These are phyloP conservation scores for Aspergillus unguis DNA, from an alignment of 2,329 filamentous ascomycete species.

Conservation along the genomic window DNA sequence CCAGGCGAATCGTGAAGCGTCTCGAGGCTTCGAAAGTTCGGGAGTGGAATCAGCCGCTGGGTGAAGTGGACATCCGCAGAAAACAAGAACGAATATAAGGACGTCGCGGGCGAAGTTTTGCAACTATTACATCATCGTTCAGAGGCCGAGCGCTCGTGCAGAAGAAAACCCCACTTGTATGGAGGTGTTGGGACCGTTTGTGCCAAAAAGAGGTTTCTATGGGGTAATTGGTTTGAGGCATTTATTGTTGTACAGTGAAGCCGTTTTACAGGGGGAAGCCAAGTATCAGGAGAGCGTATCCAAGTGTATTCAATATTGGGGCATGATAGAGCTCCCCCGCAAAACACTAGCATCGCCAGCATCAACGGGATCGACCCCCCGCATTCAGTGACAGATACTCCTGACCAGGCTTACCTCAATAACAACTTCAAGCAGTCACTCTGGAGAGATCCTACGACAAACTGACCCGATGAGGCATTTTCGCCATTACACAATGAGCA, in stretches of 20 bases:
- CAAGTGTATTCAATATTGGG: too few relatives aligned
- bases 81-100: constrained; percentile 4
- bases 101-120: background rate
- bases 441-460: background rate
- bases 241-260: constrained; percentile 18
- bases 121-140: constrained; percentile 16
- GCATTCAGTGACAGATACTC: constrained; percentile 20
- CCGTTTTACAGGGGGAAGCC: background rate
- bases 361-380: background rate
- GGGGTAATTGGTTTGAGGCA: constrained; percentile 19
- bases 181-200: constrained; percentile 4
- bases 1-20: background rate
- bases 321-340: constrained; percentile 14
- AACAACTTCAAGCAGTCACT: too few relatives aligned
- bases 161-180: constrained; percentile 4
- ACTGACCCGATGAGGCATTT: constrained; percentile 21
- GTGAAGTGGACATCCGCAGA: constrained; percentile 1
- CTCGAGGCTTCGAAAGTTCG: background rate
- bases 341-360: constrained; percentile 19
- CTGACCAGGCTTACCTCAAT: too few relatives aligned
- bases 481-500: constrained; percentile 17
- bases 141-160: constrained; percentile 2
- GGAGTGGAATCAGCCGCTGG: constrained; percentile 3
- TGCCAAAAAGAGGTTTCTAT: constrained; percentile 13
- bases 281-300: background rate